These are phyloP conservation scores for Alternaria sp. DNA, from an alignment of 2,329 filamentous ascomycete genomes.

Conservation along the genomic window DNA sequence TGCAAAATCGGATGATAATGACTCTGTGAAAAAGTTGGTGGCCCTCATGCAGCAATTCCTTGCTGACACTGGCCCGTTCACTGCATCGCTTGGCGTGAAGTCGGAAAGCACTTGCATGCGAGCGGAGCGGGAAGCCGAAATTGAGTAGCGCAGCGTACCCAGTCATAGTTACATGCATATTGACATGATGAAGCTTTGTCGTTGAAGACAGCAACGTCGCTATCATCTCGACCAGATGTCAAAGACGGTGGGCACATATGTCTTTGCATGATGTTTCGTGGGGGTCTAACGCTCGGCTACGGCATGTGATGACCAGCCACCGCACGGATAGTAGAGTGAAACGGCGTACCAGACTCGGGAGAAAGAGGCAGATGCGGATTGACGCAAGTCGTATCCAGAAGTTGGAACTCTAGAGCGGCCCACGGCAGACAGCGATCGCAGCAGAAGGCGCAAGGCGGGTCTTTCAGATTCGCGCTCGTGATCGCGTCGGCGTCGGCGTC, in stretches of 20 bases:
- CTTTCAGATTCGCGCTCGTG: constrained; percentile 13
- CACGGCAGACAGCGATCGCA: constrained; percentile 15
- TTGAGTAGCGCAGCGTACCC: constrained; percentile 9
- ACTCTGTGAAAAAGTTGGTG: constrained; percentile 29
- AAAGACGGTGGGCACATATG: background rate
- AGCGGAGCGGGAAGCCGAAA: constrained; percentile 23
- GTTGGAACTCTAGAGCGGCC: background rate
- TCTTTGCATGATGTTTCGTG: constrained; percentile 18
- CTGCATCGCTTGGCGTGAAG: constrained; percentile 43
- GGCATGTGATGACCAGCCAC: constrained; percentile 13
- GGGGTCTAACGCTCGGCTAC: constrained; percentile 8
- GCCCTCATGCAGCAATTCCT: constrained; percentile 25
- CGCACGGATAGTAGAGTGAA: constrained; percentile 23
- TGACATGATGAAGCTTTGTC: background rate
- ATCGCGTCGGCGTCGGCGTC: background rate
- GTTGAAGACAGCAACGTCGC: background rate
- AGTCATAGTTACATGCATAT: constrained; percentile 7
- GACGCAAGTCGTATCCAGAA: background rate
- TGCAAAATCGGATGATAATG: constrained; percentile 28
- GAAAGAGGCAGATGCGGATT: background rate
- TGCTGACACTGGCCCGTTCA: constrained; percentile 28
- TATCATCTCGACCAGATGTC: background rate
- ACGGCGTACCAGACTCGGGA: constrained; percentile 21
- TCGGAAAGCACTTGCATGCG: constrained; percentile 27
- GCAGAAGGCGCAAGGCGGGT: constrained; percentile 8